These are phyloP conservation scores for Xerocomellus amylosporus DNA, from an alignment of 768 basidiomycete species.

Conservation along the genomic window DNA sequence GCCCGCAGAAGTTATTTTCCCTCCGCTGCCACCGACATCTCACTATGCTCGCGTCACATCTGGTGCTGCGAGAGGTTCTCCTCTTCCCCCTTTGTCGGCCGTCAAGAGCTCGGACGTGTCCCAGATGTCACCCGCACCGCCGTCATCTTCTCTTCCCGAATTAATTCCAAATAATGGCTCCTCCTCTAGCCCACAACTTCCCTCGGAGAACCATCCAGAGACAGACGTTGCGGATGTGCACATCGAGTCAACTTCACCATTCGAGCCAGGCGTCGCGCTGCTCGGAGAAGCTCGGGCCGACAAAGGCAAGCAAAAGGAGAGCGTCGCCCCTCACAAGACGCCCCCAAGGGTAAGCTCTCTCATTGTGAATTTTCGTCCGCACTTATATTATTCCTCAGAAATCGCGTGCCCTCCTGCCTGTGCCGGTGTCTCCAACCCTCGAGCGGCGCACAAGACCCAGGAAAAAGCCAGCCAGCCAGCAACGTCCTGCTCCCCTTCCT, in stretches of 20 bases:
- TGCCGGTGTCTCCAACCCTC: slow-evolving; percentile 47
- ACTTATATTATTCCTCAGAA: slow-evolving; percentile 28
- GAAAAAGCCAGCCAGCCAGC: slow-evolving; percentile 20
- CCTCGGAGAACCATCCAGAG: slow-evolving; percentile 26
- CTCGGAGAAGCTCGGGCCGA: slow-evolving; percentile 6
- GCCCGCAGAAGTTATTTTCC: slow-evolving; percentile 69
- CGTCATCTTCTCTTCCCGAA: slow-evolving; percentile 51
- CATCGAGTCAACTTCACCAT: slow-evolving; percentile 19
- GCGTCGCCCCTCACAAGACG: slow-evolving; percentile 19
- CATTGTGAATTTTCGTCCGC: neutral
- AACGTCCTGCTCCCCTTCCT: slow-evolving; percentile 18
- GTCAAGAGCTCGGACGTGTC: slow-evolving; percentile 21
- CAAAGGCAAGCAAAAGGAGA: slow-evolving; percentile 22
- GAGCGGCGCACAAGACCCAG: slow-evolving; percentile 31
- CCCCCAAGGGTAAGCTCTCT: slow-evolving; percentile 26
- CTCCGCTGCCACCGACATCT: slow-evolving; percentile 59
- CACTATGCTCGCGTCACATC: slow-evolving; percentile 36
- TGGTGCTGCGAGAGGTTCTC: slow-evolving; percentile 3
- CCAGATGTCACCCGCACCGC: slow-evolving; percentile 30
- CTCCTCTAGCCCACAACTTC: slow-evolving; percentile 61
- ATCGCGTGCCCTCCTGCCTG: slow-evolving; percentile 38
- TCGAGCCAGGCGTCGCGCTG: slow-evolving; percentile 5
- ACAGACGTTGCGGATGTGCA: slow-evolving; percentile 14
- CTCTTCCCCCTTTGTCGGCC: slow-evolving; percentile 25
- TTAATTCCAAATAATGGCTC: slow-evolving; percentile 62